Base-by-base conservation (phyloP, 768 basidiomycete genomes). In the Mrakia gelida region DNA sequence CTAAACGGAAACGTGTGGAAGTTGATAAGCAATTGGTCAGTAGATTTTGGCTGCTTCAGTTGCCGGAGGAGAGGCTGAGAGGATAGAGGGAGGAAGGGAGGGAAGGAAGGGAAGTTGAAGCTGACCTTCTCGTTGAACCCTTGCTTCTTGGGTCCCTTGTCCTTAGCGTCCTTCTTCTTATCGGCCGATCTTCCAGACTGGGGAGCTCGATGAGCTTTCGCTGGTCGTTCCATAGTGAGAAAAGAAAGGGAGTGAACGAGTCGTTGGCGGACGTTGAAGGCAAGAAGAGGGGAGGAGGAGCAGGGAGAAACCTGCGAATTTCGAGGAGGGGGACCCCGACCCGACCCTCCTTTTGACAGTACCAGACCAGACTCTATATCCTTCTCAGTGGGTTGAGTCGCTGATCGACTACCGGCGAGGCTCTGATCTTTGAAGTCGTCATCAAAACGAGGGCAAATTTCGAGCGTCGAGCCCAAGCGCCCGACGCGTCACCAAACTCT, bases 101-200 rank as follows among this genome's bases (percentile, higher is more conserved):
- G 54, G 81, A 30, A 80, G 28, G n/a, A 30, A 15, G 7, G 26
- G 62, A 21, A 30, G 67, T 30, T 18, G n/a, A 18, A 26, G 82
- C 86, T 67, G 76, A 92, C 95, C 88, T 97, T 98, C 85, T 94
- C 94, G 83, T 98, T 98, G 86, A 91, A 92, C 9, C 90, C 91
- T 75, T 91, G 87, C 71, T 77, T 75, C 62, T 90, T 90, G 62
- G 89, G 91, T 79, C 88, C 88, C 83, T 90, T 89, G 77, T 85
- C 88, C 81, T 92, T 90, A 23, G 82, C 83, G 32, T 80, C 81
- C 80, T 88, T 88, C 82, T 91, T 94, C 86, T 94, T 94, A 79
- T 90, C 92, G 0, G 88, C 89, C 81, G 92, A 93, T 65, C 84
- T 84, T 21, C 92, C 91, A 18, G 91, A 89, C 82, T 89, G 89